These are phyloP conservation scores for Talaromyces amestolkiae DNA, from an alignment of 2,329 filamentous ascomycete genomes.

Conservation along the genomic window DNA sequence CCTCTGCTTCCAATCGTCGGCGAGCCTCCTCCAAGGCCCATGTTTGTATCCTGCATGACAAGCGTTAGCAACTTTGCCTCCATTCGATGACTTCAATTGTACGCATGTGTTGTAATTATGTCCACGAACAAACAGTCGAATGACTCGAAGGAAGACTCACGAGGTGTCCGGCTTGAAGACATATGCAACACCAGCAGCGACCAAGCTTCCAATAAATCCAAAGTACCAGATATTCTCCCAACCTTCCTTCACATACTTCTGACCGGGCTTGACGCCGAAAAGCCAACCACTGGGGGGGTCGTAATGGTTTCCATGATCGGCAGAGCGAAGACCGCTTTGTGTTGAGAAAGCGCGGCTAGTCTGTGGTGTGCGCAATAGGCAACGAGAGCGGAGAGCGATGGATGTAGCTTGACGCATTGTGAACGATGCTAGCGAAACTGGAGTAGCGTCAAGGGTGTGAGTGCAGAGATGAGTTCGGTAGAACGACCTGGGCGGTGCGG, in stretches of 20 bases:
- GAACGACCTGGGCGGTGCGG: constrained; percentile 7
- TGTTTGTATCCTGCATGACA: constrained; percentile 80
- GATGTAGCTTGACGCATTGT: constrained; percentile 41
- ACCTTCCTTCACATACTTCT: constrained; percentile 93
- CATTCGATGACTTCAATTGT: background rate
- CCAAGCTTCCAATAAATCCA: constrained; percentile 76
- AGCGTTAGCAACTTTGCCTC: background rate
- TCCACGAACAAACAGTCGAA: background rate
- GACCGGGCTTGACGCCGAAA: constrained; percentile 87
- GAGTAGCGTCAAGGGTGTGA: background rate
- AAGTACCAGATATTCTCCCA: constrained; percentile 88
- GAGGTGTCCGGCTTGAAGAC: constrained; percentile 98
- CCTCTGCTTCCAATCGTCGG: constrained; percentile 91
- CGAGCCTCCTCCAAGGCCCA: constrained; percentile 98
- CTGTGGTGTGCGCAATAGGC: constrained; percentile 37
- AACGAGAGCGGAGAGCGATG: constrained; percentile 40
- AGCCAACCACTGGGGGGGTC: constrained; percentile 90
- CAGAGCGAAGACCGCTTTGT: constrained; percentile 39
- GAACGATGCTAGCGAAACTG: background rate
- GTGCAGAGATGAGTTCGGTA: background rate
- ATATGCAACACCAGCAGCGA: constrained; percentile 73
- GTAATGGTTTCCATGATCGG: constrained; percentile 71
- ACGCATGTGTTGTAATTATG: background rate
- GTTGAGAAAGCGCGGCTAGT: constrained; percentile 42
- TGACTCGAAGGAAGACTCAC: constrained; percentile 60